Evolutionary conservation across 768 basidiomycete species (phyloP), one percentile per base, ranked within the genome.

Genomic region (Suillus placidus): DNA sequence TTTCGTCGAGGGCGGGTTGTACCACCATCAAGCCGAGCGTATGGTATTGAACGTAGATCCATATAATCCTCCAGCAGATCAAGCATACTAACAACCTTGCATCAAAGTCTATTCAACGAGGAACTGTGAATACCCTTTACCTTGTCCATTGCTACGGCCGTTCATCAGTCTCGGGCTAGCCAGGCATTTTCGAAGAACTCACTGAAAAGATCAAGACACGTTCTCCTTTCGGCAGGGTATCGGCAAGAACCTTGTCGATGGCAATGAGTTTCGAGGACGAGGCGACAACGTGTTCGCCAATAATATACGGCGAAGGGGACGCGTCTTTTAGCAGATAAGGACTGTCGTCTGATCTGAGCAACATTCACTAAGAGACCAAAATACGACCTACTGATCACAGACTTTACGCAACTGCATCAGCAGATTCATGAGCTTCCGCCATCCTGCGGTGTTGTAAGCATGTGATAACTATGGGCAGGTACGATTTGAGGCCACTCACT

Each of bases 191-290:
- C 0, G 23, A 20, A 60, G 63, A 30, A 77, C 84, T 54, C 65
- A 86, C 88, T 66, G 88, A 87, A 75, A 91, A 92, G 30, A 92
- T 87, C 23, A 92, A 79, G 18, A 89, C 87, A 38, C 83, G 80
- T 68, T 89, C 88, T 61, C 83, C 86, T 69, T 84, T 85, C 0
- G 87, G 86, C 9, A 89, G 77, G 58, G 84, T 76, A 56, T 87
- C 81, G 10, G 78, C 77, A 32, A 89, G 78, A 13, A 89, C 72
- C 69, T 89, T 89, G 78, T 89, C 88, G 40, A 88, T 81, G 30
- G 77, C 79, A 30, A 85, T 82, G 54, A 85, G 68, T 69, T 89
- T 89, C 1, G 85, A 83, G 6, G 87, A 88, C 6, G 85, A 76
- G 10, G 84, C 81, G 32, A 87, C 82, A 20, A 87, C 68, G 69